A percentile compares a stretch with the other conserved stretches of the same genome.
Conservation (phyloP, 768 basidiomycete genomes). For the Clathrus columnatus region DNA sequence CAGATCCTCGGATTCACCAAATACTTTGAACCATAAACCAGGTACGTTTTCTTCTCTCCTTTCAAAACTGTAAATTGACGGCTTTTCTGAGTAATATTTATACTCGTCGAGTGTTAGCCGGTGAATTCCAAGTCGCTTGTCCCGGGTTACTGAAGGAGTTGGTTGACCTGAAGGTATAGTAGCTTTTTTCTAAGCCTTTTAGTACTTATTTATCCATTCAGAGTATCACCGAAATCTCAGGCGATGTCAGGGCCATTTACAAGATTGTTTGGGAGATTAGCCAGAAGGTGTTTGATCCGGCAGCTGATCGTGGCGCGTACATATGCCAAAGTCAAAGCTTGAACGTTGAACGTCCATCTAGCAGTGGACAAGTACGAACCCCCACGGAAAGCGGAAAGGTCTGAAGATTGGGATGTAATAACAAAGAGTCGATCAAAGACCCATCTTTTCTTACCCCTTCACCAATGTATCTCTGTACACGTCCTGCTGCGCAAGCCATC, state of each 20-base stretch:
- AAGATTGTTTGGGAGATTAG: conserved; percentile 46
- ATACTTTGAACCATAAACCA: conserved; percentile 45
- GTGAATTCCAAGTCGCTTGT: conserved; percentile 46
- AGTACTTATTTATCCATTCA: conserved; percentile 31
- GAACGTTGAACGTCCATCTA: conserved; percentile 39
- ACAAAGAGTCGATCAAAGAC: background rate
- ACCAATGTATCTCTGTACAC: conserved; percentile 39
- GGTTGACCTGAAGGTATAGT: conserved; percentile 38
- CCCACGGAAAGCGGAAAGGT: conserved; percentile 43
- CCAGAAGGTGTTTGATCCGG: conserved; percentile 42
- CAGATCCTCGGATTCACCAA: conserved; percentile 46
- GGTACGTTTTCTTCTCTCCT: conserved; percentile 12
- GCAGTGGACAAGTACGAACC: conserved; percentile 33
- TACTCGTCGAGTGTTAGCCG: conserved; percentile 39
- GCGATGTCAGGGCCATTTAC: conserved; percentile 40
- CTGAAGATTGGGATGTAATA: conserved; percentile 41
- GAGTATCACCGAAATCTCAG: conserved; percentile 33
- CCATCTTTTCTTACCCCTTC: too few relatives aligned
- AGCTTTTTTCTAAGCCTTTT: conserved; percentile 44
- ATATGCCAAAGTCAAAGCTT: conserved; percentile 42
- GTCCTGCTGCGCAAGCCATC: conserved; percentile 36
- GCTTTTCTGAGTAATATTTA: conserved; percentile 45
- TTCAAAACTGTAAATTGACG: conserved; percentile 17
- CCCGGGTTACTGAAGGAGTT: conserved; percentile 41
- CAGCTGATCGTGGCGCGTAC: conserved; percentile 42